A percentile compares a stretch with the other conserved stretches of the same genome.
Conservation (phyloP, 441 rosid species). For the Bocquillonia castaneifolia region DNA sequence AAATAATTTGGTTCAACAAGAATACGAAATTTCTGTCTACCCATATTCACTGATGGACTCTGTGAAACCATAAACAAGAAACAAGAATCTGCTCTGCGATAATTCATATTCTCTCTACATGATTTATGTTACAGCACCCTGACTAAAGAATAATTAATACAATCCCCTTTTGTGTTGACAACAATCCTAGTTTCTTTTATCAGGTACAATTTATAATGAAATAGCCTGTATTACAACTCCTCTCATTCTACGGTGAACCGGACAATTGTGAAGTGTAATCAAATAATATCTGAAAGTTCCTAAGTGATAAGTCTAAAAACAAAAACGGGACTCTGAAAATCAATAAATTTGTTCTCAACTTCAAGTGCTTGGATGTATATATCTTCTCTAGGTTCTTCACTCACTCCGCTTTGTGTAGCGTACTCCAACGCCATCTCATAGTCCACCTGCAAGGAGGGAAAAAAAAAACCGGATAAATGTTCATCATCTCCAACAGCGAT, state of each 20-base stretch:
- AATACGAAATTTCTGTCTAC: too few relatives aligned
- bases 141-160: slow-evolving; percentile 2
- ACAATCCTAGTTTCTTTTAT: neutral
- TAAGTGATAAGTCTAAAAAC: slow-evolving; percentile 63
- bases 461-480: too few relatives aligned
- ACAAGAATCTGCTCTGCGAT: too few relatives aligned
- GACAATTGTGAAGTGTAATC: slow-evolving; percentile 2
- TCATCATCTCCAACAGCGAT: neutral
- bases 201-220: slow-evolving; percentile 8
- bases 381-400: slow-evolving; percentile 81
- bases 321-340: slow-evolving; percentile 52
- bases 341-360: slow-evolving; percentile 37
- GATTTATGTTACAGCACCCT: too few relatives aligned
- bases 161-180: neutral
- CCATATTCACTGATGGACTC: too few relatives aligned
- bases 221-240: slow-evolving; percentile 7
- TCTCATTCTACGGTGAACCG: neutral
- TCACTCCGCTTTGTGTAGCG: slow-evolving; percentile 93
- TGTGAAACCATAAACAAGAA: too few relatives aligned
- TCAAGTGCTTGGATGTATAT: slow-evolving; percentile 53
- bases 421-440: slow-evolving; percentile 96
- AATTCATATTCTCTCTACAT: too few relatives aligned
- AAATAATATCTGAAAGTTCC: slow-evolving; percentile 8
- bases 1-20: too few relatives aligned
- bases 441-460: slow-evolving; percentile 86